These are phyloP conservation scores for Agaricus subrufescens DNA, from an alignment of 768 basidiomycete genomes.

Conservation along the genomic window DNA sequence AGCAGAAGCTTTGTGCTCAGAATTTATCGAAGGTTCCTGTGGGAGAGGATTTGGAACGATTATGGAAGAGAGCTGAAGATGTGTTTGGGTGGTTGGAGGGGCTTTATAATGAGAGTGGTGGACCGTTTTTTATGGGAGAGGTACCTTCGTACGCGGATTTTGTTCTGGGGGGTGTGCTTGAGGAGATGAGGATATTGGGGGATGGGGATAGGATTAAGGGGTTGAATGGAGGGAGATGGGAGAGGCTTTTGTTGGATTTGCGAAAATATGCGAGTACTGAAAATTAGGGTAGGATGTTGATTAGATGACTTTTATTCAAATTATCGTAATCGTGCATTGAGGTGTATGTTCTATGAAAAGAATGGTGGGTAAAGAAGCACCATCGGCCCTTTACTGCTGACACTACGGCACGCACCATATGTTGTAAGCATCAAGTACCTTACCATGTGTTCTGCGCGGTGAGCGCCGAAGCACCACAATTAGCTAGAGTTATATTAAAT, in stretches of 20 bases:
- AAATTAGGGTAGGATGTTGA: neutral
- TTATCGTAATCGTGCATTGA: too few species aligned
- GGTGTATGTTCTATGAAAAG: too few species aligned
- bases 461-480: too few species aligned
- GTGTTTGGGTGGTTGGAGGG: constrained; percentile 23
- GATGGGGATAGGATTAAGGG: constrained; percentile 36
- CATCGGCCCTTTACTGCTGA: too few species aligned
- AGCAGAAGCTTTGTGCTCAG: constrained; percentile 14
- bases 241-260: constrained; percentile 11
- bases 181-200: constrained; percentile 25
- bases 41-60: constrained; percentile 23
- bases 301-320: too few species aligned
- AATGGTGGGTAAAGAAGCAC: too few species aligned
- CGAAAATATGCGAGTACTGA: constrained; percentile 8
- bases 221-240: constrained; percentile 39
- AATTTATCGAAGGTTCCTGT: neutral
- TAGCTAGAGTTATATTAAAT: too few species aligned
- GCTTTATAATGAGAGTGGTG: constrained; percentile 24
- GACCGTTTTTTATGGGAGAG: constrained; percentile 33
- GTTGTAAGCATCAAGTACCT: too few species aligned
- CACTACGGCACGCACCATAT: too few species aligned
- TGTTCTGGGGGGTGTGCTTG: constrained; percentile 24
- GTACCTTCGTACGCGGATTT: constrained; percentile 36
- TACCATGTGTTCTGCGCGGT: too few species aligned
- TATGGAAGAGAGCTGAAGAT: constrained; percentile 33